Conservation (phyloP, 345 rosid genomes). For the Acer saccharum region DNA sequence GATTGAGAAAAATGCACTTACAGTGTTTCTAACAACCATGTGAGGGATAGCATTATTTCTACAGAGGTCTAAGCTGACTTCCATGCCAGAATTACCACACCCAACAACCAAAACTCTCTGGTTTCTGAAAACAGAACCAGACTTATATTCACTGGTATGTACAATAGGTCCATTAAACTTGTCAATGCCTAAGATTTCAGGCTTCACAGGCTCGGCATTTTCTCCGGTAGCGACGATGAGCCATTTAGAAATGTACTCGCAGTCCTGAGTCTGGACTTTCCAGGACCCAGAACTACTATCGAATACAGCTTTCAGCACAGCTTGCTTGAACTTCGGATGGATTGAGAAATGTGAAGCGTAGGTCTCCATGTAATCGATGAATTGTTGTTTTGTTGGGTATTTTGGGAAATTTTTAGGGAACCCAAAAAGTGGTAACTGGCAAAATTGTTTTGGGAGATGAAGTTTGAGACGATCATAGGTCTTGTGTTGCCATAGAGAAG, state of each 20-base stretch:
- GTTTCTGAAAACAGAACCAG: constrained; percentile 54
- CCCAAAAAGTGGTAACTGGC: constrained; percentile 68
- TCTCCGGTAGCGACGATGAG: constrained; percentile 85
- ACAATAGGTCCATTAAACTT: constrained; percentile 50
- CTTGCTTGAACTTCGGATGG: constrained; percentile 62
- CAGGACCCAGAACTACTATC: constrained; percentile 53
- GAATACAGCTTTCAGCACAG: constrained; percentile 56
- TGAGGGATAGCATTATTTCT: constrained; percentile 58
- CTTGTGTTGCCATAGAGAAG: constrained; percentile 75
- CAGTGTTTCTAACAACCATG: constrained; percentile 69
- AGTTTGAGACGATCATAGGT: constrained; percentile 91
- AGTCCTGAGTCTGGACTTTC: constrained; percentile 62
- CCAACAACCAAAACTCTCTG: constrained; percentile 71
- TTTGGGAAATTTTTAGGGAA: constrained; percentile 74
- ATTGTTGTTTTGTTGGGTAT: constrained; percentile 74
- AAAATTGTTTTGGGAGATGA: constrained; percentile 86
- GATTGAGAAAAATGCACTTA: constrained; percentile 24
- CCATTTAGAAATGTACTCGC: constrained; percentile 61
- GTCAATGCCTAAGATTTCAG: constrained; percentile 58
- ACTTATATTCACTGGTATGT: constrained; percentile 68
- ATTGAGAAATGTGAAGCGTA: constrained; percentile 73
- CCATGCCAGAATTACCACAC: constrained; percentile 95
- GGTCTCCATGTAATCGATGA: constrained; percentile 68
- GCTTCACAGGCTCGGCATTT: constrained; percentile 77
- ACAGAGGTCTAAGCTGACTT: constrained; percentile 82